Conservation (phyloP, 1,139 yeast species). For the Diutina scorzettiae region DNA sequence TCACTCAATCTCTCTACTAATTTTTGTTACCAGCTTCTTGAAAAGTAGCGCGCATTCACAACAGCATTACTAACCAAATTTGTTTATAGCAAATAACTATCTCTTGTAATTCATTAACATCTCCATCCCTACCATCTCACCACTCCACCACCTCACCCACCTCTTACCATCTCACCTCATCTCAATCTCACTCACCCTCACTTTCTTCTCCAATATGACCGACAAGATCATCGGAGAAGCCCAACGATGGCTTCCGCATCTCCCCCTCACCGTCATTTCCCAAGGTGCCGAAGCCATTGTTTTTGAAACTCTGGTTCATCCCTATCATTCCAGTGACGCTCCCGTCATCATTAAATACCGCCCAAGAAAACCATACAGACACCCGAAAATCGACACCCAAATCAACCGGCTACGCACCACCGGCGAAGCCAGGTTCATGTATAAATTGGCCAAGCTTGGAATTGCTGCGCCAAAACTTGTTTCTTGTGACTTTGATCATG, state of each 20-base stretch:
- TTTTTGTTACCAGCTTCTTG: too few species aligned
- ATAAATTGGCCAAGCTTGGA: conserved; percentile 33
- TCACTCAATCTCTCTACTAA: too few species aligned
- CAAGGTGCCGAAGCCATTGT: conserved; percentile 97
- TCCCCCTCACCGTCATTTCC: conserved; percentile 46
- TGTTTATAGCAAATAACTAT: too few species aligned
- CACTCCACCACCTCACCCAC: too few species aligned
- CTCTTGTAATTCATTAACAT: too few species aligned
- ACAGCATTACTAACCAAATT: too few species aligned
- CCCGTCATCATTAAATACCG: conserved; percentile 66
- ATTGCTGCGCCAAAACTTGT: conserved; percentile 20
- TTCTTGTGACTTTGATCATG: not conserved
- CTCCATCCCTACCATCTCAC: too few species aligned
- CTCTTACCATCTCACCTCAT: too few species aligned
- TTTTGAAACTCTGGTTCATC: conserved; percentile 53
- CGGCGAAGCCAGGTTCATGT: conserved; percentile 73
- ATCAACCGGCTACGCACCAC: conserved; percentile 73
- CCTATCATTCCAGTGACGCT: conserved; percentile 33
- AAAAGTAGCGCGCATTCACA: too few species aligned
- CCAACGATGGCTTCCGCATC: conserved; percentile 28
- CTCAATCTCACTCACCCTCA: too few species aligned
- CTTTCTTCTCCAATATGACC: conserved; percentile 37
- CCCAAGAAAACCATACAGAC: conserved; percentile 84
- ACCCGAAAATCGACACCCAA: conserved; percentile 64
- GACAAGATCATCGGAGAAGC: conserved; percentile 29